Conservation (phyloP, 1,139 yeast genomes). For the Scheffersomyces segobiensis region DNA sequence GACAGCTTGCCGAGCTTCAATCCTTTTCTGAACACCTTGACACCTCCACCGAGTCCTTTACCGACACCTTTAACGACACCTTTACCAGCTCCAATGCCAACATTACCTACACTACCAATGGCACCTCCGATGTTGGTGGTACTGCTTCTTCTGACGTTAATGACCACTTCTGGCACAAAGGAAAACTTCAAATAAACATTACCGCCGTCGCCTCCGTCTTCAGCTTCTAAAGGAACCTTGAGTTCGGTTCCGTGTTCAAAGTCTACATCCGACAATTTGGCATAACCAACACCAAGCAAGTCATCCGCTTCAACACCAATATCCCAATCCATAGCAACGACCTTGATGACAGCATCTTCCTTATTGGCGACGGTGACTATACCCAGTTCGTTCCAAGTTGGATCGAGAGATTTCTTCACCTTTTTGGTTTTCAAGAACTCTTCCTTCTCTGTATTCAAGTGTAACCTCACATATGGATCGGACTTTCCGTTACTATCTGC, state of each 20-base stretch:
- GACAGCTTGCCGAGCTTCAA: conserved; percentile 26
- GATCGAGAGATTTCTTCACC: conserved; percentile 82
- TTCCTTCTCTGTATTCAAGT: conserved; percentile 60
- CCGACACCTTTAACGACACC: conserved; percentile 51
- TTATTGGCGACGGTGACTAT: conserved; percentile 58
- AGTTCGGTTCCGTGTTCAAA: conserved; percentile 53
- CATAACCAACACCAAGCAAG: conserved; percentile 64
- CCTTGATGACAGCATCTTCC: conserved; percentile 56
- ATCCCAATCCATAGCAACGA: conserved; percentile 85
- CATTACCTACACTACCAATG: conserved; percentile 33
- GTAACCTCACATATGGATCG: conserved; percentile 81
- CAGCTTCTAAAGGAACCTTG: conserved; percentile 55
- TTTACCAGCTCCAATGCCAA: conserved; percentile 40
- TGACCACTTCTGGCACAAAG: conserved; percentile 71
- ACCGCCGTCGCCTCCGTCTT: conserved; percentile 65
- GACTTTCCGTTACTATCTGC: conserved; percentile 91
- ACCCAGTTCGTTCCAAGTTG: conserved; percentile 75
- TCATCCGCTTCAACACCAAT: conserved; percentile 86
- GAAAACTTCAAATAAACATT: conserved; percentile 55
- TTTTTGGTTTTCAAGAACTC: conserved; percentile 71
- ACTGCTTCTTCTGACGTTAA: conserved; percentile 43
- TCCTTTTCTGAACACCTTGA: conserved; percentile 38
- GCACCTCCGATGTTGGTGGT: conserved; percentile 45
- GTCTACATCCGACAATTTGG: conserved; percentile 63
- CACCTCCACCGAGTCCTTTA: conserved; percentile 41